A percentile compares a stretch with the other conserved stretches of the same genome.
phyloP scores from a whole-genome alignment of 2,329 filamentous ascomycete species.

The Scedosporium boydii region DNA sequence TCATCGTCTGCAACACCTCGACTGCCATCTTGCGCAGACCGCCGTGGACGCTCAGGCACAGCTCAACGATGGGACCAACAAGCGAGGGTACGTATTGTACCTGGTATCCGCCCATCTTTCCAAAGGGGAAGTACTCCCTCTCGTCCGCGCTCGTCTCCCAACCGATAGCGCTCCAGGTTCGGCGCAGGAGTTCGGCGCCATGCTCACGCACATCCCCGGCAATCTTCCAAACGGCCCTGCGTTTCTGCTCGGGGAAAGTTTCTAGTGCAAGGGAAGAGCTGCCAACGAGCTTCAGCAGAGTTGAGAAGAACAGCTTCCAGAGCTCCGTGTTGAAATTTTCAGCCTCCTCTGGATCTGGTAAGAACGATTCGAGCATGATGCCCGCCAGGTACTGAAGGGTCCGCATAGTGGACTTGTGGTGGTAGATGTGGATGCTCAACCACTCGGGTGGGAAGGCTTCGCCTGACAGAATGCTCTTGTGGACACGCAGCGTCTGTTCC shows the following conservation, averaged over 20 bases:
- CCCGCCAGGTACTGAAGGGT: constrained; percentile 73
- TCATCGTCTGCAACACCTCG: constrained; percentile 93
- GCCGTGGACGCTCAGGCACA: constrained; percentile 92
- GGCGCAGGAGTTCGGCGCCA: constrained; percentile 74
- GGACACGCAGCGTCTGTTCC: constrained; percentile 70
- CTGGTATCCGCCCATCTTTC: constrained; percentile 89
- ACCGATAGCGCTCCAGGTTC: constrained; percentile 90
- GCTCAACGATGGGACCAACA: constrained; percentile 82
- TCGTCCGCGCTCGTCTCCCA: constrained; percentile 88
- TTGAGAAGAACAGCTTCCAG: constrained; percentile 90
- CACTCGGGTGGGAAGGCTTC: constrained; percentile 83
- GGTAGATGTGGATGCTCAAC: constrained; percentile 88
- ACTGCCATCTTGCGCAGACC: constrained; percentile 83
- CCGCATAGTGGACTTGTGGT: constrained; percentile 82
- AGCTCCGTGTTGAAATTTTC: constrained; percentile 87
- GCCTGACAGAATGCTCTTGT: constrained; percentile 80
- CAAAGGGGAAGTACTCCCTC: constrained; percentile 63
- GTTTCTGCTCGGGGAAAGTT: constrained; percentile 94
- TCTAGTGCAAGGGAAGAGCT: constrained; percentile 85
- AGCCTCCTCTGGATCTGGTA: constrained; percentile 84
- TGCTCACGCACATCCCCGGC: constrained; percentile 90
- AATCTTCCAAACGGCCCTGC: constrained; percentile 96
- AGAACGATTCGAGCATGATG: constrained; percentile 71
- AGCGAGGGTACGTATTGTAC: constrained; percentile 94
- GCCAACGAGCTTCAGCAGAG: constrained; percentile 78